A percentile compares a stretch with the other conserved stretches of the same genome.
phyloP scores from a whole-genome alignment of 306 rosid species.

The Dalbergia cochinchinensis region DNA sequence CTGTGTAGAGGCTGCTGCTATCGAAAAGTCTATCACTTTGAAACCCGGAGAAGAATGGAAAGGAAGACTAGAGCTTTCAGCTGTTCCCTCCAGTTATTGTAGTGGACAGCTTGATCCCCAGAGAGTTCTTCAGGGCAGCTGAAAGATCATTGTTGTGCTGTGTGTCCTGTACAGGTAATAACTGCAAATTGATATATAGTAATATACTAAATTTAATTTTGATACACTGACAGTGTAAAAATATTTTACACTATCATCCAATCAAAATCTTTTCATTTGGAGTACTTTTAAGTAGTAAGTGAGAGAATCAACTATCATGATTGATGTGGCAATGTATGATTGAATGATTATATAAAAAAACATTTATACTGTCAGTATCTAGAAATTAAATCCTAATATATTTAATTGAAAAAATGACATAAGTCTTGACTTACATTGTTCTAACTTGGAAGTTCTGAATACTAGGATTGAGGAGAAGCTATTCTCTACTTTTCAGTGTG shows the following conservation, averaged over 20 bases:
- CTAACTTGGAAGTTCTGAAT: conserved; percentile 13
- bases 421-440: conserved; percentile 17
- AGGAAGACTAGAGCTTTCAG: conserved; percentile 92
- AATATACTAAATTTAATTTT: not conserved
- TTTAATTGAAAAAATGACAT: not conserved
- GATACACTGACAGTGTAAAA: too few relatives aligned
- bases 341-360: too few relatives aligned
- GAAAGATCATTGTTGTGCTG: conserved; percentile 58
- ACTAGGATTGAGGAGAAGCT: not conserved
- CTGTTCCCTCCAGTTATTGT: conserved; percentile 97
- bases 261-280: too few relatives aligned
- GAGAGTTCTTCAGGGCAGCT: conserved; percentile 79
- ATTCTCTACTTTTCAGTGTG: not conserved
- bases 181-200: conserved; percentile 3
- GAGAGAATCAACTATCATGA: too few relatives aligned
- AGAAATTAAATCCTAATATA: too few relatives aligned
- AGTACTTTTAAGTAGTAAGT: too few relatives aligned
- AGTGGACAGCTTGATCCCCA: conserved; percentile 98
- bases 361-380: too few relatives aligned
- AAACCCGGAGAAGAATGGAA: conserved; percentile 99
- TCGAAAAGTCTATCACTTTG: conserved; percentile 84
- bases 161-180: conserved; percentile 79
- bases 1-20: conserved; percentile 90
- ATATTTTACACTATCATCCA: too few relatives aligned
- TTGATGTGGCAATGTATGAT: too few relatives aligned